Evolutionary conservation across 1,284 basidiomycete genomes (phyloP), one percentile per base, ranked within the genome.

Genomic region (Irpex rosettiformis): DNA sequence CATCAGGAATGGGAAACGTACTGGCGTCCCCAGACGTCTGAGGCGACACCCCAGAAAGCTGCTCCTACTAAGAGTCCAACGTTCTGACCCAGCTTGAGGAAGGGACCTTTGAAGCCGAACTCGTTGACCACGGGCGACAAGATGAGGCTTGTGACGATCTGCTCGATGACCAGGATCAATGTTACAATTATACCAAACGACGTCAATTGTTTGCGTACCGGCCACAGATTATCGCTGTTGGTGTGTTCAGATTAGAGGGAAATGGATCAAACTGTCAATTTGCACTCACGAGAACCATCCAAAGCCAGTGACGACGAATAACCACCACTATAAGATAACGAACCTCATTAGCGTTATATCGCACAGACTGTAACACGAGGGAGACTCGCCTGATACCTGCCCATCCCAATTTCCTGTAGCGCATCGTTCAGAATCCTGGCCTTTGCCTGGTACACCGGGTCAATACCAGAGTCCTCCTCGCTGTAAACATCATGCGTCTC

Each of bases 391-490:
- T 89, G 87, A 66, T 89, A 89, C 57, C 75, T 80, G 3, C 88
- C 88, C 82, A 89, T 88, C 3, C 88, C 88, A 48, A 89, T 84
- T 55, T 86, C 82, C 67, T 86, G 84, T 10, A 91, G 74, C 0
- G 86, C 87, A 56, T 81, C 77, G 61, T 89, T 89, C 58, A 90
- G 70, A 6, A 88, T 72, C 3, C 75, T 73, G 1, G 85, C 83
- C 62, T 89, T 89, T 21, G 79, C 82, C 58, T 79, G 78, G 63
- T 89, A 89, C 1, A 85, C 74, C 0, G 83, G 84, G 63, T 89
- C 86, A 51, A 87, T 62, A 5, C 63, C 66, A 7, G 65, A 60
- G 1, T 76, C 68, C 27, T 73, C 75, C 10, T 80, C 79, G 30
- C 75, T 75, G 54, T 79, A 81, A 10, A 84, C 69, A 54, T 81